phyloP scores from a whole-genome alignment of 495 filamentous ascomycete species.

The Hypoxylon rickii region DNA sequence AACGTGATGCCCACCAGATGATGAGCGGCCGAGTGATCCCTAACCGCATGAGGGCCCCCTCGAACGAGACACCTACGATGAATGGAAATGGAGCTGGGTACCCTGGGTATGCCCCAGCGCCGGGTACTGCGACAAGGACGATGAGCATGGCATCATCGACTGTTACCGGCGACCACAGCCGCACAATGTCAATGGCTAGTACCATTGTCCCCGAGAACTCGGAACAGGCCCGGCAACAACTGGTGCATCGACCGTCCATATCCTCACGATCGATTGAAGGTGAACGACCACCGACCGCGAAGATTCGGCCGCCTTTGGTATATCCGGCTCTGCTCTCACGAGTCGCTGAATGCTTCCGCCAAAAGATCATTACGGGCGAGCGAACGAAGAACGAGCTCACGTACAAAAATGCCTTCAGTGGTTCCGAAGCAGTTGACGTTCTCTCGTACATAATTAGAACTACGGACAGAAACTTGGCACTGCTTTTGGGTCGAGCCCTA shows the following conservation, averaged over 20 bases:
- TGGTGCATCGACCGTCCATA: slow-evolving; percentile 50
- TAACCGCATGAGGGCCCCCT: slow-evolving; percentile 52
- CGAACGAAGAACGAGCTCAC: slow-evolving; percentile 95
- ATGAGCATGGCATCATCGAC: slow-evolving; percentile 58
- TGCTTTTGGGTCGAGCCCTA: slow-evolving; percentile 89
- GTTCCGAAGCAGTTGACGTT: slow-evolving; percentile 92
- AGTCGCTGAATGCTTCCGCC: slow-evolving; percentile 88
- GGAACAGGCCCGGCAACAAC: slow-evolving; percentile 42
- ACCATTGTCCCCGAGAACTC: slow-evolving; percentile 61
- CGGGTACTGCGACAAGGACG: slow-evolving; percentile 53
- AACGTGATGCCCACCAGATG: slow-evolving; percentile 81
- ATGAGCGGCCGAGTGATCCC: slow-evolving; percentile 91
- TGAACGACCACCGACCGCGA: slow-evolving; percentile 54
- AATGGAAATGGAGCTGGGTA: slow-evolving; percentile 24
- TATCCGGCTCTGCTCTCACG: slow-evolving; percentile 91
- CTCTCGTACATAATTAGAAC: slow-evolving; percentile 95
- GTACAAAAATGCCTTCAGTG: slow-evolving; percentile 95
- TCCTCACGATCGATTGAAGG: slow-evolving; percentile 52
- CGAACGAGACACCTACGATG: slow-evolving; percentile 34
- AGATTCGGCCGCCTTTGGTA: slow-evolving; percentile 73
- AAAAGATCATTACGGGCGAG: slow-evolving; percentile 79
- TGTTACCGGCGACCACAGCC: slow-evolving; percentile 44
- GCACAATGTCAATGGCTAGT: slow-evolving; percentile 90
- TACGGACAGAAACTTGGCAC: slow-evolving; percentile 89
- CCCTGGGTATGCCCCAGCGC: slow-evolving; percentile 28